Percentiles rank a stretch among this genome's conserved stretches.
phyloP scores from a whole-genome alignment of 2,329 filamentous ascomycete genomes.

The Microdochium nivale region DNA sequence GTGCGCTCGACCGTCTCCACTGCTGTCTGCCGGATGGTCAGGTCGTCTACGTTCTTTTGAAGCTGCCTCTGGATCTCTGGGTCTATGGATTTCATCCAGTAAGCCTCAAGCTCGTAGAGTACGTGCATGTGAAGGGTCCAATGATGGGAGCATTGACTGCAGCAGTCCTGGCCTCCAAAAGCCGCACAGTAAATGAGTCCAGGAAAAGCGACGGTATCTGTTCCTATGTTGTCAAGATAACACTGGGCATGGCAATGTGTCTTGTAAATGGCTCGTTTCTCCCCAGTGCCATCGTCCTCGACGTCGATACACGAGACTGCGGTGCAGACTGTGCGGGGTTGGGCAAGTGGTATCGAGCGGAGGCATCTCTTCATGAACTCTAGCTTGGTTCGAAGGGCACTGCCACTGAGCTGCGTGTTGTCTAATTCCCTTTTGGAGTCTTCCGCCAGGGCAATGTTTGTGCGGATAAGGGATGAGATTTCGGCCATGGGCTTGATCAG shows the following conservation, averaged over 20 bases:
- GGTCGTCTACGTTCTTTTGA: slow-evolving; percentile 11
- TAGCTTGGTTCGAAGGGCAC: slow-evolving; percentile 16
- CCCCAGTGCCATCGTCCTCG: slow-evolving; percentile 12
- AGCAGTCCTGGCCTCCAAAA: slow-evolving; percentile 11
- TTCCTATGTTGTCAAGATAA: slow-evolving; percentile 15
- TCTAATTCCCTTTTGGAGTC: slow-evolving; percentile 18
- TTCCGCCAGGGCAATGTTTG: slow-evolving; percentile 19
- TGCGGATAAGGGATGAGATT: slow-evolving; percentile 21
- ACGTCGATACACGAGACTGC: slow-evolving; percentile 16
- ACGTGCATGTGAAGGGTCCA: slow-evolving; percentile 28
- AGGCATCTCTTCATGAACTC: slow-evolving; percentile 15
- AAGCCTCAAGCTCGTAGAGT: slow-evolving; percentile 17
- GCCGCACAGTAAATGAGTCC: slow-evolving; percentile 17
- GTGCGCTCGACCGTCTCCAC: slow-evolving; percentile 12
- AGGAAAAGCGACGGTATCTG: slow-evolving; percentile 13
- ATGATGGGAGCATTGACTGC: slow-evolving; percentile 19
- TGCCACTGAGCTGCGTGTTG: slow-evolving; percentile 11
- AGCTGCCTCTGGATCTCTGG: slow-evolving; percentile 14
- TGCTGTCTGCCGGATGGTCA: slow-evolving; percentile 14
- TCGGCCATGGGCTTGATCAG: slow-evolving; percentile 28
- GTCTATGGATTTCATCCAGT: slow-evolving; percentile 13
- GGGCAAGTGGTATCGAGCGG: slow-evolving; percentile 9
- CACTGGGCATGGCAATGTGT: slow-evolving; percentile 22
- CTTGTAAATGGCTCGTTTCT: slow-evolving; percentile 16
- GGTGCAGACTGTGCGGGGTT: slow-evolving; percentile 22